phyloP scores from a whole-genome alignment of 306 rosid genomes.

The Malus orientalis region DNA sequence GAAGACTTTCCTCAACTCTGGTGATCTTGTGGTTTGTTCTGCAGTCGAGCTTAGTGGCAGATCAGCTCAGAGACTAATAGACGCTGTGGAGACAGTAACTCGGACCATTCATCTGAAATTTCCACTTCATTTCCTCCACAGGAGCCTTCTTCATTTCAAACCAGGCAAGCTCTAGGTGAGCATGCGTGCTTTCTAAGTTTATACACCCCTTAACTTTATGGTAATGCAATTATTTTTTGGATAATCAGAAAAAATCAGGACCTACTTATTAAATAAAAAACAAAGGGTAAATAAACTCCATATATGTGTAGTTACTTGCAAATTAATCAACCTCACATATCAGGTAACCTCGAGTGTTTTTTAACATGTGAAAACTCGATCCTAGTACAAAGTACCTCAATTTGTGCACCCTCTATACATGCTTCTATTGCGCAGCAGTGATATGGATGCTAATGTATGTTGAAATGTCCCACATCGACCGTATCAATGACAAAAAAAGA shows the following conservation, averaged over 20 bases:
- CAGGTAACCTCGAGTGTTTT: background rate
- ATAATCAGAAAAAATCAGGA: background rate
- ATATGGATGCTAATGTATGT: background rate
- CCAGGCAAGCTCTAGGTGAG: constrained; percentile 79
- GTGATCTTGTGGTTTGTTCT: constrained; percentile 83
- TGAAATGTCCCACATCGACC: too few species aligned
- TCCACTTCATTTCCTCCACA: constrained; percentile 31
- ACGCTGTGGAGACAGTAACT: constrained; percentile 26
- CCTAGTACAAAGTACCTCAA: too few species aligned
- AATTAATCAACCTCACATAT: background rate
- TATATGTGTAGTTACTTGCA: background rate
- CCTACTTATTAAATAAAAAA: background rate
- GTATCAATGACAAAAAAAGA: too few species aligned
- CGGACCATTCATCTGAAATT: constrained; percentile 37
- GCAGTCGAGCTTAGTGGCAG: constrained; percentile 59
- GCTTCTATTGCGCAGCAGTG: background rate
- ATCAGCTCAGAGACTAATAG: background rate
- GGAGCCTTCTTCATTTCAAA: constrained; percentile 58
- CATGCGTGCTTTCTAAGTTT: background rate
- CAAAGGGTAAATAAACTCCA: background rate
- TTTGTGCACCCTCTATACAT: background rate
- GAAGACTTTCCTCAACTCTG: constrained; percentile 80
- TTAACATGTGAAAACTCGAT: background rate
- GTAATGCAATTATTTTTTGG: background rate
- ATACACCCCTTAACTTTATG: background rate